phyloP scores from a whole-genome alignment of 192 early-diverging fungal species.

The Rhizophagus sp. region DNA sequence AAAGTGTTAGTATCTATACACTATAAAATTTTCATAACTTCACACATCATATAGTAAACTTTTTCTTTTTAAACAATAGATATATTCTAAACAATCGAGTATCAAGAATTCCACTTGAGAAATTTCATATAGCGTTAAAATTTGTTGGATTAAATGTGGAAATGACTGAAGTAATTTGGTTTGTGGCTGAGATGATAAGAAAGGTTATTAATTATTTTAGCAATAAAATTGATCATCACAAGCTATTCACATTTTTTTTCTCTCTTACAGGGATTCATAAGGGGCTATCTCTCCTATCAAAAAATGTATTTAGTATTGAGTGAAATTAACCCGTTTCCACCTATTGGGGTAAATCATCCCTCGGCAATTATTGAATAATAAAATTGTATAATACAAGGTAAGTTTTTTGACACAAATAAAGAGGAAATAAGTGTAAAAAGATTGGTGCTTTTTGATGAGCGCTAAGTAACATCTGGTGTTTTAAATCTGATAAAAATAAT shows the following conservation, averaged over 20 bases:
- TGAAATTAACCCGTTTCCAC: background rate
- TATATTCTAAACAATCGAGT: conserved; percentile 48
- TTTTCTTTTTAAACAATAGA: background rate
- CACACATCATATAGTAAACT: background rate
- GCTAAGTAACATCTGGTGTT: no score
- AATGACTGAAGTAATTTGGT: conserved; percentile 79
- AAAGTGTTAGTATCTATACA: conserved; percentile 62
- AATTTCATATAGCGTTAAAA: conserved; percentile 66
- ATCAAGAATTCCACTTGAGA: conserved; percentile 50
- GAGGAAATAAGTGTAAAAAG: no score
- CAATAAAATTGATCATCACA: background rate
- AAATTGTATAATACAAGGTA: no score
- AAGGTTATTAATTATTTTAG: conserved; percentile 48
- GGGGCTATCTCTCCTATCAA: background rate
- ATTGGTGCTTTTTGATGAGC: no score
- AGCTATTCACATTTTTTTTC: background rate
- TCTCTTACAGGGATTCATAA: background rate
- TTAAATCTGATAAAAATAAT: no score
- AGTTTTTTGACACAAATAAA: no score
- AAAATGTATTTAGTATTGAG: background rate
- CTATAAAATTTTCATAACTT: background rate
- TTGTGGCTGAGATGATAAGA: conserved; percentile 87
- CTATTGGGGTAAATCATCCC: background rate
- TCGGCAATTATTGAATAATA: no score
- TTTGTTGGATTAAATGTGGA: conserved; percentile 58